Evolutionary conservation across 805 yeast species (phyloP).

Genomic region (Kluyveromyces aestuarii): DNA sequence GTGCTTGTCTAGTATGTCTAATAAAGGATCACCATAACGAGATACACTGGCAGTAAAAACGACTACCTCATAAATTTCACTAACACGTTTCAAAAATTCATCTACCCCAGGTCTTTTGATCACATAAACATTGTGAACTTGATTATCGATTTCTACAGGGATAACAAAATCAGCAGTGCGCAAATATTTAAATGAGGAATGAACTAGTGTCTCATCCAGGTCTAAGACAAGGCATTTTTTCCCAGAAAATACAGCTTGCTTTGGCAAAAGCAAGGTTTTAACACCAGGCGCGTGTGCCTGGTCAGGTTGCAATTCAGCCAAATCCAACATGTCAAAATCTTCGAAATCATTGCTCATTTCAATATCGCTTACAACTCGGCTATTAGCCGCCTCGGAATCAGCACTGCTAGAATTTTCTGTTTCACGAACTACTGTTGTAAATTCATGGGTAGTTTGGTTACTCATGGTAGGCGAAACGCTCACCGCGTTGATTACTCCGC

Average conservation of each 20-base stretch:
- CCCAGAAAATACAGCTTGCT: constrained; percentile 36
- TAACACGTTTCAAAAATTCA: constrained; percentile 75
- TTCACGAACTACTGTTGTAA: constrained; percentile 11
- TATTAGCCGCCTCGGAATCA: constrained; percentile 10
- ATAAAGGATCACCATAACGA: constrained; percentile 90
- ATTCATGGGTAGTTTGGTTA: constrained; percentile 6
- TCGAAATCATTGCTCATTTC: constrained; percentile 20
- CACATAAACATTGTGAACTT: constrained; percentile 88
- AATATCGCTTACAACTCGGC: constrained; percentile 18
- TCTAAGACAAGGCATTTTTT: constrained; percentile 87
- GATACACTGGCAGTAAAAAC: constrained; percentile 95
- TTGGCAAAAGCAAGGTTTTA: constrained; percentile 52
- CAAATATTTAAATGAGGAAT: constrained; percentile 85
- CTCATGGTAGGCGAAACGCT: neutral
- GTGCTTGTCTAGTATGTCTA: constrained; percentile 77
- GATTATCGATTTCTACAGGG: constrained; percentile 93
- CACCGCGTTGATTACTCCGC: neutral
- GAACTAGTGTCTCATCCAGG: constrained; percentile 93
- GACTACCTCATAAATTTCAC: constrained; percentile 85
- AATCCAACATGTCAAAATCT: constrained; percentile 40
- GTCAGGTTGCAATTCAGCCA: constrained; percentile 59
- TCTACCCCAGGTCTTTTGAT: constrained; percentile 98
- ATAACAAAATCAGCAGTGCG: constrained; percentile 93
- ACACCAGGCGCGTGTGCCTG: constrained; percentile 62
- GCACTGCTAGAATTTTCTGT: constrained; percentile 13